These are phyloP conservation scores for Pleurotus djamor DNA, from an alignment of 768 basidiomycete genomes.

Conservation along the genomic window DNA sequence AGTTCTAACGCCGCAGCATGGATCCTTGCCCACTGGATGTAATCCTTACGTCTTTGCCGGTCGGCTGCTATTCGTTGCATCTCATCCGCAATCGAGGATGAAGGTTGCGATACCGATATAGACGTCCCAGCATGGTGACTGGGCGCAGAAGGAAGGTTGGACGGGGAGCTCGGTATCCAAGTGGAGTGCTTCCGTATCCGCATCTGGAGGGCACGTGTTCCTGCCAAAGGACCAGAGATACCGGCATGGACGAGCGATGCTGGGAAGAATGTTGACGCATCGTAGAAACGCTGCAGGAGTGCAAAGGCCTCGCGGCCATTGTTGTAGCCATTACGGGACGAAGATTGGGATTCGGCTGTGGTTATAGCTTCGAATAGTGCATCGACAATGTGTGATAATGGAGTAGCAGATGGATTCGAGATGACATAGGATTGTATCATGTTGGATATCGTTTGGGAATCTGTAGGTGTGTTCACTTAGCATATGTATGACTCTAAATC, in stretches of 20 bases:
- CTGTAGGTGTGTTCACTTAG: slow-evolving; percentile 25
- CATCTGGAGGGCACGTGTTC: slow-evolving; percentile 56
- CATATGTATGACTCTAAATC: background rate
- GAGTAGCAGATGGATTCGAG: slow-evolving; percentile 46
- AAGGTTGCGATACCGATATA: slow-evolving; percentile 14
- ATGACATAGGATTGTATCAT: slow-evolving; percentile 51
- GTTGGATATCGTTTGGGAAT: slow-evolving; percentile 46
- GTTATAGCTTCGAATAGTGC: slow-evolving; percentile 55
- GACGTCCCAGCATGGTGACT: slow-evolving; percentile 15
- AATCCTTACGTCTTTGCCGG: slow-evolving; percentile 58
- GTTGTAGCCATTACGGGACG: slow-evolving; percentile 17
- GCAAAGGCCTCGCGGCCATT: slow-evolving; percentile 28
- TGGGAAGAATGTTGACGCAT: slow-evolving; percentile 52
- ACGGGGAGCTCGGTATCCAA: slow-evolving; percentile 39
- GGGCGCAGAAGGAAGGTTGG: slow-evolving; percentile 10
- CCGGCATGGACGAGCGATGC: slow-evolving; percentile 49
- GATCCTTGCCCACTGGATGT: slow-evolving; percentile 66
- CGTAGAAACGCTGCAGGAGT: slow-evolving; percentile 49
- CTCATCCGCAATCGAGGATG: slow-evolving; percentile 48
- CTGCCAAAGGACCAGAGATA: slow-evolving; percentile 51
- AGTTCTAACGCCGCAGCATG: slow-evolving; percentile 65
- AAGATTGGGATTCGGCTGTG: slow-evolving; percentile 23
- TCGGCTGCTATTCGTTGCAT: slow-evolving; percentile 63
- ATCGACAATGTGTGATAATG: slow-evolving; percentile 47
- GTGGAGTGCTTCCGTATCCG: slow-evolving; percentile 54